Evolutionary conservation across 1,284 basidiomycete species (phyloP).

Genomic region (Cutaneotrichosporon spelunceum): DNA sequence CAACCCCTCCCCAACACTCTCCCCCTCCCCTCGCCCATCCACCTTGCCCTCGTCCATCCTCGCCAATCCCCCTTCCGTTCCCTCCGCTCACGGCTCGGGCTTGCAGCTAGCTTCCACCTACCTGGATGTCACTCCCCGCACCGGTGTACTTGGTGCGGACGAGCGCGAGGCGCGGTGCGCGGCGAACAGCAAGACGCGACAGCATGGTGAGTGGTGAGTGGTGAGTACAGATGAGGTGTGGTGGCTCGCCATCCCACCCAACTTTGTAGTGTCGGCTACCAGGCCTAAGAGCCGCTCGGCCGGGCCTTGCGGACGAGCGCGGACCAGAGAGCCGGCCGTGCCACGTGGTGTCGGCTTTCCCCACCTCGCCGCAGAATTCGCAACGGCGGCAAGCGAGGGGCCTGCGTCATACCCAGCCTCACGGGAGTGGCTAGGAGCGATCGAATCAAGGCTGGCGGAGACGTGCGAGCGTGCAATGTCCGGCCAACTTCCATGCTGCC

Average conservation of each 20-base stretch:
- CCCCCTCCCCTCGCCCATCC: slow-evolving; percentile 53
- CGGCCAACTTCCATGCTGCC: not conserved
- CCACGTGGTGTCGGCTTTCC: not conserved
- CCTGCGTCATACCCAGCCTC: too few relatives aligned
- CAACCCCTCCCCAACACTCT: slow-evolving; percentile 1
- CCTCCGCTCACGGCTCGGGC: not conserved
- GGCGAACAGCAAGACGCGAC: slow-evolving; percentile 8
- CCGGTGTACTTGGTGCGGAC: slow-evolving; percentile 20
- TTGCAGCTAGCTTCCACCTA: not conserved
- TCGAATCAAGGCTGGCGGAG: too few relatives aligned
- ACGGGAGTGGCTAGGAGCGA: too few relatives aligned
- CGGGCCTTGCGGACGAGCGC: slow-evolving; percentile 7
- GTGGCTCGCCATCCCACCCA: not conserved
- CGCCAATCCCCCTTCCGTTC: not conserved
- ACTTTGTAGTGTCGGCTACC: not conserved
- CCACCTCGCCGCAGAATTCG: not conserved
- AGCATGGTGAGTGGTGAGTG: slow-evolving; percentile 9
- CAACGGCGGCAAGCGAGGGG: not conserved
- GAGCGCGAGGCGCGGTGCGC: slow-evolving; percentile 1
- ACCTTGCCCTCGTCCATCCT: slow-evolving; percentile 31
- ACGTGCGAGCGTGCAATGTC: not conserved
- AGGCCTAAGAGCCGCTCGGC: not conserved
- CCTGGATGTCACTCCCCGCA: slow-evolving; percentile 4
- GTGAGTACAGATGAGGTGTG: not conserved
- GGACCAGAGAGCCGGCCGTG: slow-evolving; percentile 4